A percentile compares a stretch with the other conserved stretches of the same genome.
Evolutionary conservation across 108 stramenopile genomes (phyloP).

Genomic region (Conticribra guillardii): DNA sequence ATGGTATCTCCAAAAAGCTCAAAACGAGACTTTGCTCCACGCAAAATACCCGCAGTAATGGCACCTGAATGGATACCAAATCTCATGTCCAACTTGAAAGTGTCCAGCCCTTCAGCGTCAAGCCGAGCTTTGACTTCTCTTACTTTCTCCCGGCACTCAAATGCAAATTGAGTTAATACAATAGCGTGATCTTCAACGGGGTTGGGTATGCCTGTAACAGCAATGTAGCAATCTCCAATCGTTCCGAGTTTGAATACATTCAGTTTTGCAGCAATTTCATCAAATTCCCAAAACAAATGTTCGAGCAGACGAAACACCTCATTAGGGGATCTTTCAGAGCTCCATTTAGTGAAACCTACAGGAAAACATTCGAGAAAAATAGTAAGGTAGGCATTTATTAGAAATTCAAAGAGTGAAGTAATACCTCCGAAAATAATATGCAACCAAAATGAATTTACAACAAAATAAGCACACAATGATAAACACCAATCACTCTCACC

Average conservation of each 20-base stretch:
- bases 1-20: constrained; percentile 68
- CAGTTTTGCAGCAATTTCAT: constrained; percentile 44
- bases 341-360: constrained; percentile 75
- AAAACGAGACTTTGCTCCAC: constrained; percentile 62
- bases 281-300: constrained; percentile 59
- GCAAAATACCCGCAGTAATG: constrained; percentile 65
- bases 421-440: too few relatives aligned
- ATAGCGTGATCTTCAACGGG: constrained; percentile 59
- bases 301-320: constrained; percentile 65
- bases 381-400: too few relatives aligned
- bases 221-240: constrained; percentile 66
- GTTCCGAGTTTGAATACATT: constrained; percentile 55
- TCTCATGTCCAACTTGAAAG: constrained; percentile 54
- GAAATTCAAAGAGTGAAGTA: too few relatives aligned
- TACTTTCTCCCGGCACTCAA: constrained; percentile 46
- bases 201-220: constrained; percentile 62
- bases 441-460: too few relatives aligned
- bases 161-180: constrained; percentile 49
- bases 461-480: too few relatives aligned
- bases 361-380: too few relatives aligned
- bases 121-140: constrained; percentile 44
- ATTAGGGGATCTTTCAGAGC: constrained; percentile 50
- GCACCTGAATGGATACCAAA: constrained; percentile 65
- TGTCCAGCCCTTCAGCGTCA: constrained; percentile 57
- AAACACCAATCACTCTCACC: too few relatives aligned